These are phyloP conservation scores for Aspergillus sp. DNA, from an alignment of 2,329 filamentous ascomycete species.

Conservation along the genomic window DNA sequence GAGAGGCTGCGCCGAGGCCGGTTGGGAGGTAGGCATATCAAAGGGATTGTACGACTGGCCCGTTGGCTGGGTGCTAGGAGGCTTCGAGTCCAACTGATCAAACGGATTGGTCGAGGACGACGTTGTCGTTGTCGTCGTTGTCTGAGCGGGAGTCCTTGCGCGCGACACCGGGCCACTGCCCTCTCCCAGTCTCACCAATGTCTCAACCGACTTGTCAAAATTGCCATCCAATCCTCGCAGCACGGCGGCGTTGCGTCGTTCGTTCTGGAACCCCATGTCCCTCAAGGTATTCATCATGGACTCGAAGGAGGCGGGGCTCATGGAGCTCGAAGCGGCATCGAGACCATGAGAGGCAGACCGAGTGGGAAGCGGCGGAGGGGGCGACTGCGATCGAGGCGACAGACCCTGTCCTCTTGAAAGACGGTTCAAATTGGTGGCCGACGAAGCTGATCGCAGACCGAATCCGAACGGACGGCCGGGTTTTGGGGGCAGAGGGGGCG, in stretches of 20 bases:
- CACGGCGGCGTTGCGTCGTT: slow-evolving; percentile 75
- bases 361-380: slow-evolving; percentile 24
- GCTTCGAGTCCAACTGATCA: slow-evolving; percentile 52
- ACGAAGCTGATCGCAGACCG: slow-evolving; percentile 66
- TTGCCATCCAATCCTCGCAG: slow-evolving; percentile 82
- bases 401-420: slow-evolving; percentile 58
- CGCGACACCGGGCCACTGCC: slow-evolving; percentile 49
- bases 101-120: slow-evolving; percentile 63
- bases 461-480: slow-evolving; percentile 62
- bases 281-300: slow-evolving; percentile 73
- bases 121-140: slow-evolving; percentile 19
- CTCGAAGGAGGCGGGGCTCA: slow-evolving; percentile 54
- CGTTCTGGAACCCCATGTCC: slow-evolving; percentile 90
- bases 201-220: slow-evolving; percentile 80
- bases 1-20: slow-evolving; percentile 41
- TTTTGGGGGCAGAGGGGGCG: slow-evolving; percentile 60
- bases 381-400: slow-evolving; percentile 27
- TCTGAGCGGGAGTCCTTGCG: slow-evolving; percentile 54
- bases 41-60: slow-evolving; percentile 67
- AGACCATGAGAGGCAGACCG: slow-evolving; percentile 51
- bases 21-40: slow-evolving; percentile 41
- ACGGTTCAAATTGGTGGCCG: slow-evolving; percentile 62
- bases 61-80: slow-evolving; percentile 28
- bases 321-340: slow-evolving; percentile 63
- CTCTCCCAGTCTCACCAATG: slow-evolving; percentile 78